Evolutionary conservation across 371 early-diverging fungal genomes (phyloP), one percentile per base, ranked within the genome.

Genomic region (Mortierella sp.): DNA sequence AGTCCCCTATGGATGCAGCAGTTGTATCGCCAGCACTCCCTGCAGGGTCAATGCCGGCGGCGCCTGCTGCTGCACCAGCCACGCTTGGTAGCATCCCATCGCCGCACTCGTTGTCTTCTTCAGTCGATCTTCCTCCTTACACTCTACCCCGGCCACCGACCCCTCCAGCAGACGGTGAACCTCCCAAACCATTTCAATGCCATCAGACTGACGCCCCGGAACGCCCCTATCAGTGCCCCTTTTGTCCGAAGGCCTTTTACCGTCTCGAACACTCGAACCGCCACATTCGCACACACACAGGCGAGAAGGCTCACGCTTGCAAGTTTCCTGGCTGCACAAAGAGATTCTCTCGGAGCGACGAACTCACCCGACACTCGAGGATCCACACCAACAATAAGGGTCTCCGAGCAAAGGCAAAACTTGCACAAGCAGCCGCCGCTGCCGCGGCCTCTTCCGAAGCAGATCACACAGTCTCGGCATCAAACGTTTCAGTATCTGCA

Each of bases 281-380:
- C 47, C 96, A 96, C 83, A 90, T 93, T 56, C 88, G 94, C 66
- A 95, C 94, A 1, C 96, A 96, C 73, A 96, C 96, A 6, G 95
- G 95, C 23, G 96, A 96, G 72, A 92, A 90, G 57, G 95, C 96
- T 2, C 93, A 90, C 75, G 88, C 83, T 25, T 96, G 96, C 80
- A 84, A 85, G 18, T 86, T 83, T 61, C 84, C 86, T 7, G 86
- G 88, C 60, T 96, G 96, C 68, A 87, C 88, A 45, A 94, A 94
- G 81, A 84, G 91, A 15, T 96, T 96, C 82, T 89, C 95, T 43
- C 86, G 95, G 26, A 92, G 94, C 14, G 97, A 97, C 81, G 95
- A 96, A 81, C 87, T 97, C 28, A 89, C 91, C 60, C 86, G 92
- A 51, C 95, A 95, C 77, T 83, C 89, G 25, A 83, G 89, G 48